phyloP scores from a whole-genome alignment of 768 basidiomycete genomes.

The Podaxis sp. region DNA sequence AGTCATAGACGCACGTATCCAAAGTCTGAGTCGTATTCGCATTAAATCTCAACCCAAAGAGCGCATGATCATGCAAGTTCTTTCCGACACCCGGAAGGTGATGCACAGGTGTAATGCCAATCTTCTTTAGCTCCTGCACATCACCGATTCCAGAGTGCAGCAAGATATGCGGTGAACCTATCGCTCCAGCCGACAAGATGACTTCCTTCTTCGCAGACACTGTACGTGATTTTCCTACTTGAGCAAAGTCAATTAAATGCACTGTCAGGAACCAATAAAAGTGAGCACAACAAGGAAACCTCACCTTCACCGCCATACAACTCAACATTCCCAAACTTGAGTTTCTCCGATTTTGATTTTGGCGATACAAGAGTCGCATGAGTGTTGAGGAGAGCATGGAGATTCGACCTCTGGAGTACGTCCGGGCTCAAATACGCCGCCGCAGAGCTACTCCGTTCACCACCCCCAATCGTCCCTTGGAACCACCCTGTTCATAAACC shows the following conservation, averaged over 20 bases:
- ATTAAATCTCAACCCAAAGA: conserved; percentile 5
- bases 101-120: conserved; percentile 17
- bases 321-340: neutral
- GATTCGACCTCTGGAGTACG: conserved; percentile 18
- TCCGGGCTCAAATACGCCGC: conserved; percentile 26
- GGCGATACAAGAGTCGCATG: neutral
- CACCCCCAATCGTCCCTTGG: conserved; percentile 25
- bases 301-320: too few relatives aligned
- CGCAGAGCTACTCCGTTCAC: conserved; percentile 28
- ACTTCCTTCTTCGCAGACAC: neutral
- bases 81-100: conserved; percentile 22
- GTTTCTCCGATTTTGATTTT: neutral
- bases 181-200: conserved; percentile 18
- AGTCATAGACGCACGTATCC: neutral
- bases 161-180: conserved; percentile 23
- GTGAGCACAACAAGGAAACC: too few relatives aligned
- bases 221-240: too few relatives aligned
- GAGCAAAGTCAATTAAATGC: too few relatives aligned
- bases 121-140: conserved; percentile 12
- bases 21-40: conserved; percentile 15
- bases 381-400: neutral
- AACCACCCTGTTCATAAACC: conserved; percentile 16
- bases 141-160: conserved; percentile 24
- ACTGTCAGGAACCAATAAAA: too few relatives aligned
- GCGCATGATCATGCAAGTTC: conserved; percentile 11